Evolutionary conservation across 495 filamentous ascomycete species (phyloP).

Genomic region (Rhypophila decipiens): DNA sequence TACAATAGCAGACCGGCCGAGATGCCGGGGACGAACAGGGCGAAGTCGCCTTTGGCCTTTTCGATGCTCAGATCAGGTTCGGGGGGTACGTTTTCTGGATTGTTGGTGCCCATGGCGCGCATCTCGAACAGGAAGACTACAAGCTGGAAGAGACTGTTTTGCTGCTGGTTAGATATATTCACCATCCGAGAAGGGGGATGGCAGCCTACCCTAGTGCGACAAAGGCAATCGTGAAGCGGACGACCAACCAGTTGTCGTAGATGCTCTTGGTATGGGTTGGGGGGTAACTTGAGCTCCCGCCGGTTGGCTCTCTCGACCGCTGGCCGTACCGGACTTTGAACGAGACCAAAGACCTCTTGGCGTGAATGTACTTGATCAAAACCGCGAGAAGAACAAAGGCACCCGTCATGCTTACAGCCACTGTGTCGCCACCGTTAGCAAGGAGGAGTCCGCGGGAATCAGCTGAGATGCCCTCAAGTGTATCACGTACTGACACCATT

Average conservation of each 20-base stretch:
- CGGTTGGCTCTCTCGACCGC: conserved; percentile 9
- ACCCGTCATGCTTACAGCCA: too few species aligned
- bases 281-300: conserved; percentile 1
- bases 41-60: conserved; percentile 32
- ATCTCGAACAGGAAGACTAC: conserved; percentile 37
- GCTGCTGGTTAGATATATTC: not conserved
- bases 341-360: conserved; percentile 29
- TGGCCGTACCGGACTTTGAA: conserved; percentile 34
- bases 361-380: conserved; percentile 39
- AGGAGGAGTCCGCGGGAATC: too few species aligned
- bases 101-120: conserved; percentile 29
- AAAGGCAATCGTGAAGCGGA: conserved; percentile 42
- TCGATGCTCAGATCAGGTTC: conserved; percentile 28
- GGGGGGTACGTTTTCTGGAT: conserved; percentile 21
- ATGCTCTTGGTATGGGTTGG: conserved; percentile 17
- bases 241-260: conserved; percentile 42
- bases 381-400: conserved; percentile 34
- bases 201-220: conserved; percentile 29
- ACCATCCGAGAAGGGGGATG: not conserved
- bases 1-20: conserved; percentile 32
- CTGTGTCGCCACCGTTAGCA: too few species aligned
- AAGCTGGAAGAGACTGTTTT: conserved; percentile 29
- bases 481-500: conserved; percentile 33
- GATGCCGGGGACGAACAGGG: conserved; percentile 38
- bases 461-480: too few species aligned